A percentile compares a stretch with the other conserved stretches of the same genome.
Conservation (phyloP, 257 asterid genomes). For the Fraxinus anomala region DNA sequence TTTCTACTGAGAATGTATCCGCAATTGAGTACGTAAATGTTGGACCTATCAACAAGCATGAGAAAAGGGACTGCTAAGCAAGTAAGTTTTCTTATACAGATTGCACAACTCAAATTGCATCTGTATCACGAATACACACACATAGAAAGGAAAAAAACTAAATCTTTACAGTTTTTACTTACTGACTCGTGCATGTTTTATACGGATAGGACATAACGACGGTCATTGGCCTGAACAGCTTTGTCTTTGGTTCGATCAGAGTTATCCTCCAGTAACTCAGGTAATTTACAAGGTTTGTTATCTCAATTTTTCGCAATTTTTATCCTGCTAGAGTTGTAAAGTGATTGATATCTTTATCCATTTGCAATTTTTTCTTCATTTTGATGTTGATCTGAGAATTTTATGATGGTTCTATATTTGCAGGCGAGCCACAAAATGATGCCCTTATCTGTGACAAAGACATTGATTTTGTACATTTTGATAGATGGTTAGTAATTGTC, state of each 20-base stretch:
- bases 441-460: neutral
- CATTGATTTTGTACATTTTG: constrained; percentile 15
- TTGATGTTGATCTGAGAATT: neutral
- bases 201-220: neutral
- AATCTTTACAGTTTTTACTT: neutral
- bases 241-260: neutral
- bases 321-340: neutral
- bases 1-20: neutral
- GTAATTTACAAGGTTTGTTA: neutral
- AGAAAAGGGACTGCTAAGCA: neutral
- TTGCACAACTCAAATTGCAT: too few relatives aligned
- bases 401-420: constrained; percentile 10
- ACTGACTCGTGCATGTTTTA: neutral
- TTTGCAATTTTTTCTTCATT: neutral
- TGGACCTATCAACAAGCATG: neutral
- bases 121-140: too few relatives aligned
- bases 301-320: neutral
- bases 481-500: constrained; percentile 23
- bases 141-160: too few relatives aligned
- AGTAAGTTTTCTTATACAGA: neutral
- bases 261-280: neutral
- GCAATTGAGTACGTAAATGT: neutral
- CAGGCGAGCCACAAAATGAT: constrained; percentile 23
- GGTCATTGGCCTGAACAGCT: neutral
- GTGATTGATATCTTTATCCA: neutral